Conservation (phyloP, 768 basidiomycete species). For the Austroboletus eburneus region DNA sequence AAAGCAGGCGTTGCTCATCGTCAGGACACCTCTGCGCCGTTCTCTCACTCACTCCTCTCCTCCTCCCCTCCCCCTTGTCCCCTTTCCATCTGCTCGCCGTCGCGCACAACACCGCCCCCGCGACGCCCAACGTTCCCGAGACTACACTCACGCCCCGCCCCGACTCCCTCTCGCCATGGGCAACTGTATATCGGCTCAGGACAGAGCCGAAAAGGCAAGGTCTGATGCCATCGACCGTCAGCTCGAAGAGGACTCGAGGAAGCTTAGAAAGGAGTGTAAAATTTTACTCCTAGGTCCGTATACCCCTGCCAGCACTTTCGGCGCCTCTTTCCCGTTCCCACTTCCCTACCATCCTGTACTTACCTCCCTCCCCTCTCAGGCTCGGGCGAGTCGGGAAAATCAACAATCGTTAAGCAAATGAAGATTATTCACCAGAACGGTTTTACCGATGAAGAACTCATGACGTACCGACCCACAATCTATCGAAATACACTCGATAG, state of each 20-base stretch:
- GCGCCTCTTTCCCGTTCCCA: constrained; percentile 9
- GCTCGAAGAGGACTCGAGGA: constrained; percentile 81
- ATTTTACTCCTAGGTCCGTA: constrained; percentile 83
- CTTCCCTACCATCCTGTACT: not conserved
- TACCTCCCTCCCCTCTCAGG: constrained; percentile 43
- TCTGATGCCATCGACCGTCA: constrained; percentile 77
- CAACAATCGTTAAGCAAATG: constrained; percentile 98
- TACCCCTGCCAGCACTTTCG: not conserved
- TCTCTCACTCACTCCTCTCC: constrained; percentile 1
- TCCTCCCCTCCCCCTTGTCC: too few species aligned
- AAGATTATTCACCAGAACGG: constrained; percentile 96
- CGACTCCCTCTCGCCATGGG: constrained; percentile 44
- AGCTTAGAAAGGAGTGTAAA: constrained; percentile 86
- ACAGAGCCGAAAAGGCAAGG: constrained; percentile 54
- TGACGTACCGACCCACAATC: constrained; percentile 71
- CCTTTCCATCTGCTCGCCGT: not conserved
- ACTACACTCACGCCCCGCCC: not conserved
- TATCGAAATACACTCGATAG: constrained; percentile 87
- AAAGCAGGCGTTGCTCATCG: constrained; percentile 13
- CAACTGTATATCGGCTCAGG: constrained; percentile 56
- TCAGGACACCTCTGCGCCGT: constrained; percentile 9
- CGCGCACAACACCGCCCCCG: not conserved
- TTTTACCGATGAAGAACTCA: constrained; percentile 73
- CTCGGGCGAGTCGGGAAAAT: constrained; percentile 93
- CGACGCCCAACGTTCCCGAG: not conserved